Base-by-base conservation (phyloP, 1,284 basidiomycete species). In the Pseudozyma sp. region DNA sequence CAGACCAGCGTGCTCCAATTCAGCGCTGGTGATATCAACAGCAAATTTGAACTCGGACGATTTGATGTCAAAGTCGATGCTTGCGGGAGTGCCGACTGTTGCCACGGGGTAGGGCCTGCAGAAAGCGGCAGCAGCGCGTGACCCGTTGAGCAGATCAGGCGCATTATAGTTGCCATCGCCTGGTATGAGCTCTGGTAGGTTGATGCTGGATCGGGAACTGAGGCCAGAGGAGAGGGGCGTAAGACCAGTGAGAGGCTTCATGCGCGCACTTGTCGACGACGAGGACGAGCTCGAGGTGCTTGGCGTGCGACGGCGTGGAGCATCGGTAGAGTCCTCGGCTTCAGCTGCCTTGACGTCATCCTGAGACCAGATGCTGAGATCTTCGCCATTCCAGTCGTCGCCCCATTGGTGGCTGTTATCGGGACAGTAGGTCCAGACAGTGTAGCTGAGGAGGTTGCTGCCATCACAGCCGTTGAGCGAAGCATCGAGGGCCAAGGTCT, bases 321-420 rank as follows among this genome's bases (percentile, higher is more conserved):
- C 29, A 7, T 33, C n/a, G 9, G 54, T 48, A 0, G 45, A 24
- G n/a, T 16, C 30, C 16, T 57, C 61, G 4, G 54, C n/a, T 14
- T 67, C 69, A 24, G 43, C 48, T 5, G 80, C 84, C 77, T 84
- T 77, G 82, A 85, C 75, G 82, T 96, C 95, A 80, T 96, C 93
- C 3, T 83, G 75, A 75, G 91, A 92, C 93, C 93, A 98, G 68
- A 86, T 67, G 57, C 93, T 94, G 60, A 98, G 85, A 85, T 98
- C 96, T 86, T 99, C 96, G 85, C 93, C 90, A 84, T 98, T 95
- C 95, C 95, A 99, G 3, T 90, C 90, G 84, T 98, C 96, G 17
- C 95, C 94, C 93, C 93, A 97, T 80, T 89, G 85, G 83, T 97
- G 94, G 29, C 87, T 88, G 81, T 88, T 87, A 74, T 87, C 85